Conservation (phyloP, 345 rosid species). For the Populus alba region DNA sequence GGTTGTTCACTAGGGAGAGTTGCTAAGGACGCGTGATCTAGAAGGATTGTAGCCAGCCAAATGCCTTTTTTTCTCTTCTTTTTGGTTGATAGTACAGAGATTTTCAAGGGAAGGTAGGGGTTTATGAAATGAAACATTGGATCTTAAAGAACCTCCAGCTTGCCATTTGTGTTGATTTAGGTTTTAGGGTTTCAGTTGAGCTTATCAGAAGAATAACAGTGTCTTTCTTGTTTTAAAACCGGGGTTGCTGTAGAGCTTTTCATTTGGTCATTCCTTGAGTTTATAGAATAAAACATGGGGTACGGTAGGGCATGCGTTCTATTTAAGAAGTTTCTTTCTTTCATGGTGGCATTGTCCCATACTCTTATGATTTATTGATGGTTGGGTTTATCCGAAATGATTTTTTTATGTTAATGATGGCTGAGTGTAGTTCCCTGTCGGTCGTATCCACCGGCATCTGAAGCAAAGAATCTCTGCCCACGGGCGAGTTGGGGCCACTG, state of each 20-base stretch:
- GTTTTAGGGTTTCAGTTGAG: background rate
- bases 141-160: background rate
- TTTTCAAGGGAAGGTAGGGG: too few relatives aligned
- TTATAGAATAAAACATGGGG: background rate
- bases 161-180: background rate
- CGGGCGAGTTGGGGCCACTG: constrained; percentile 37
- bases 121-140: too few relatives aligned
- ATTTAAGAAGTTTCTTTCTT: background rate
- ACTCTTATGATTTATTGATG: background rate
- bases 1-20: too few relatives aligned
- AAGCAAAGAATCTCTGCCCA: constrained; percentile 26
- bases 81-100: too few relatives aligned
- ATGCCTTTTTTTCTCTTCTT: too few relatives aligned
- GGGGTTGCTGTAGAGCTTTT: background rate
- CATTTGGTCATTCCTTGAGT: background rate
- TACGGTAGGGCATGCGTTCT: background rate
- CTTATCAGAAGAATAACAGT: background rate
- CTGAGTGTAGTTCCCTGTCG: constrained; percentile 27
- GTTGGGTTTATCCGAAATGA: too few relatives aligned
- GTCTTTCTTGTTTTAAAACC: background rate
- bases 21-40: too few relatives aligned
- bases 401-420: background rate
- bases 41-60: too few relatives aligned
- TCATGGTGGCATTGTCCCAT: background rate
- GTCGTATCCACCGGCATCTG: constrained; percentile 34